phyloP scores from a whole-genome alignment of 345 rosid genomes.

The Populus euphratica region DNA sequence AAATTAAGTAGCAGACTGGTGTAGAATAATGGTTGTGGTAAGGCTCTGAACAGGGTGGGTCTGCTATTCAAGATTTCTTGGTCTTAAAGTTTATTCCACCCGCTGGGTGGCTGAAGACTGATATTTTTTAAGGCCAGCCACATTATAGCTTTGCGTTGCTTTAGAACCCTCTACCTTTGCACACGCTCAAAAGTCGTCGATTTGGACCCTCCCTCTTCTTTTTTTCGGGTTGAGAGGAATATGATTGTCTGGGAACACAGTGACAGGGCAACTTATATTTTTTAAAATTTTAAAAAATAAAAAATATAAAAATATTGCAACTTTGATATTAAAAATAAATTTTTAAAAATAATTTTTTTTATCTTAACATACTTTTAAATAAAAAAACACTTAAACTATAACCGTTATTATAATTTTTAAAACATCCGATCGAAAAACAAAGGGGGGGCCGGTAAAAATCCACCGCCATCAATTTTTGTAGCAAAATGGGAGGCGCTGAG shows the following conservation, averaged over 20 bases:
- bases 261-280: too few species aligned
- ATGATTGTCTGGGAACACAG: neutral
- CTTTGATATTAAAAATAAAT: too few species aligned
- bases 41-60: slow-evolving; percentile 28
- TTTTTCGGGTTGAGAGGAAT: slow-evolving; percentile 12
- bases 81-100: slow-evolving; percentile 18
- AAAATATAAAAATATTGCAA: neutral
- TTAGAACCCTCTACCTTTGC: slow-evolving; percentile 14
- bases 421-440: rapidly evolving
- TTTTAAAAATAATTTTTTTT: too few species aligned
- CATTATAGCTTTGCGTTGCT: slow-evolving; percentile 12
- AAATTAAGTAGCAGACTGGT: neutral
- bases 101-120: slow-evolving; percentile 17
- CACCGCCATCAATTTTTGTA: neutral
- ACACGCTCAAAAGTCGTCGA: slow-evolving; percentile 22
- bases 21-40: slow-evolving; percentile 14
- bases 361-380: too few species aligned
- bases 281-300: too few species aligned
- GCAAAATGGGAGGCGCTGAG: slow-evolving; percentile 3
- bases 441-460: slow-evolving; percentile 17
- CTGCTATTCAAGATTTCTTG: slow-evolving; percentile 17
- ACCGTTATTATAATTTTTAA: too few species aligned
- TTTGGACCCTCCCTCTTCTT: slow-evolving; percentile 20
- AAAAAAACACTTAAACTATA: too few species aligned
- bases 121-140: slow-evolving; percentile 2